Base-by-base conservation (phyloP, 1,284 basidiomycete species). In the Fomitiporia mediterranea region DNA sequence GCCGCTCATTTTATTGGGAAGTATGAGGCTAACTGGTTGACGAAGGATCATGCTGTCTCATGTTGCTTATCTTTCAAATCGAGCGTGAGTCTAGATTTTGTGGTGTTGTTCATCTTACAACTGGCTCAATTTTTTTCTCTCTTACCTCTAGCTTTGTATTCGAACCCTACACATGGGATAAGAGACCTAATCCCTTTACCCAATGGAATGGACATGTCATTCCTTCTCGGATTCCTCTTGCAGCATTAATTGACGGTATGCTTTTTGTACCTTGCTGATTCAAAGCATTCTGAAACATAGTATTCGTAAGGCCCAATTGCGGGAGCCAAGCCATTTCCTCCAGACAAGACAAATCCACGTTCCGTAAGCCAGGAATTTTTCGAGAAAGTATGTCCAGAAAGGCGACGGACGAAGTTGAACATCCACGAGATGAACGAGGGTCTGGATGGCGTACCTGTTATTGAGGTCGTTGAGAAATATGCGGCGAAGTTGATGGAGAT, bases 221-320 rank as follows among this genome's bases (percentile, higher is more conserved):
- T 35, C 58, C 58, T 19, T 51, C 58, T 3, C 50, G 60, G 11
- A 60, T 56, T 28, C 58, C 62, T n/a, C 51, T 61, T 13, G 54
- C 55, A 19, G 59, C 62, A 13, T 34, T 60, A 7, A 38, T 60
- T 38, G 37, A 46, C 13, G 58, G 58, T 60, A 23, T 21, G 43
- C 27, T 39, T n/a, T 13, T 42, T 9, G 4, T 13, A 6, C 25
- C 39, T 7, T 4, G 11, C 7, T 25, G 23, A 19, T 34, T 8
- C 19, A 15, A n/a, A 25, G 8, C n/a, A 28, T 28, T 13, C 9
- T 23, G 28, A 34, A 21, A 11, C 44, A 21, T 15, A 21, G 11
- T 15, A 37, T 5, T 32, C 19, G 40, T 0, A 28, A 56, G 59
- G 59, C 17, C 59, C 61, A 0, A 56, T 58, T 19, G 56, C 55